Base-by-base conservation (phyloP, 345 rosid species). In the Passiflora organensis region DNA sequence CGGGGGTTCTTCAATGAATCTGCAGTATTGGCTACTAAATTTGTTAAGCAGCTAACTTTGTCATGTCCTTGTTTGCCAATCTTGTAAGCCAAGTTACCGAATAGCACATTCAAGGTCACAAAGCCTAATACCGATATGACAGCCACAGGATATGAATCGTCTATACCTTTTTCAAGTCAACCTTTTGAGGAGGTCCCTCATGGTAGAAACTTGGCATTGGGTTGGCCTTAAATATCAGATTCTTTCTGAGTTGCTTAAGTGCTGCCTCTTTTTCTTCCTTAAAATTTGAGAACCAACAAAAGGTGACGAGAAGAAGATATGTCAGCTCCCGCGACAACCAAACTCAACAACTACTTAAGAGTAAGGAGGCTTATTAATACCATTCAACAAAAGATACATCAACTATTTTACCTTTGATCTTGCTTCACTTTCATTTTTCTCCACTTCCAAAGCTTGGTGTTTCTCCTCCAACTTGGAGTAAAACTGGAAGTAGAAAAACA, bases 401-500 rank as follows among this genome's bases (percentile, higher is more conserved):
- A 51, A 36, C 13, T 42, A 61, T 17, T 6, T 55, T 66, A 87
- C 97, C 97, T 82, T 86, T 55, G 73, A 76, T 78, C 90, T 79
- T 41, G 79, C 90, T 67, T 87, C 97, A 60, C 66, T 75, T 61
- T 89, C 82, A 44, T 51, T 85, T 75, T 58, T 83, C 82, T 89
- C 87, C 8, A 80, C 95, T 77, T 83, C 97, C 59, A 85, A 56
- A 6, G 89, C 96, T 64, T 71, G 85, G 57, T 94, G 86, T 62
- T 83, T 94, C 71, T 87, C 91, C 74, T 71, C 96, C 28, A 94
- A 76, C 70, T 89, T 94, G 57, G 81, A 71, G 74, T 86, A 87
- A 59, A 85, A 94, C 97, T 94, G 43, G 16, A 46, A 38, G 47
- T 1, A 32, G 20, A 49, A 69, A 39, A 50, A 58, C n/a, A 51